A percentile compares a stretch with the other conserved stretches of the same genome.
phyloP scores from a whole-genome alignment of 768 basidiomycete genomes.

The Trametes villosa region DNA sequence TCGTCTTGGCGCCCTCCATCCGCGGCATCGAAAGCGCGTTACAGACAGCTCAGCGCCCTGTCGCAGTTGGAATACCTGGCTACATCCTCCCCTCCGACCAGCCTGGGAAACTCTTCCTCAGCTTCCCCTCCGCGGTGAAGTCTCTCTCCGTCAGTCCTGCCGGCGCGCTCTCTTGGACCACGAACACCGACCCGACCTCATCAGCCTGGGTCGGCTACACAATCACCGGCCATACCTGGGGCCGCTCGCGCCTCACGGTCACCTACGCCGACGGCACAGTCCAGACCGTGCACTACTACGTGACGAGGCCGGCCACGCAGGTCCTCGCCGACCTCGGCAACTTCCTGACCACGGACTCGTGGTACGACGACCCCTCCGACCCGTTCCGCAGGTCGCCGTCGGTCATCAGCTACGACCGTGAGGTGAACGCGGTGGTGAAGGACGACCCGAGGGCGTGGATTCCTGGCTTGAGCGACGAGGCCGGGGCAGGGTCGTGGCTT shows the following conservation, averaged over 20 bases:
- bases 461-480: slow-evolving; percentile 61
- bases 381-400: slow-evolving; percentile 59
- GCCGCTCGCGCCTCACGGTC: slow-evolving; percentile 52
- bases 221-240: slow-evolving; percentile 49
- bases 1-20: slow-evolving; percentile 54
- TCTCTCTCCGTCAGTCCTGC: slow-evolving; percentile 49
- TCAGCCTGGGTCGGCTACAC: slow-evolving; percentile 52
- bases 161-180: slow-evolving; percentile 50
- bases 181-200: slow-evolving; percentile 48
- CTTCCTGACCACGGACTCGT: slow-evolving; percentile 58
- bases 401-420: slow-evolving; percentile 57
- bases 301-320: slow-evolving; percentile 50
- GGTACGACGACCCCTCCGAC: slow-evolving; percentile 53
- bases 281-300: slow-evolving; percentile 57
- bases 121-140: slow-evolving; percentile 45
- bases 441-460: slow-evolving; percentile 63
- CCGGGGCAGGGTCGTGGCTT: slow-evolving; percentile 62
- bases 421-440: slow-evolving; percentile 51
- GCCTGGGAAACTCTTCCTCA: slow-evolving; percentile 55
- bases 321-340: slow-evolving; percentile 53
- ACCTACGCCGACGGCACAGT: slow-evolving; percentile 54
- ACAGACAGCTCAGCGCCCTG: slow-evolving; percentile 45
- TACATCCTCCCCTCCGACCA: slow-evolving; percentile 56
- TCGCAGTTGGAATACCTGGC: slow-evolving; percentile 57
- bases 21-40: slow-evolving; percentile 52